Base-by-base conservation (phyloP, 2,329 filamentous ascomycete genomes). In the Ophiosphaerella korrae region DNA sequence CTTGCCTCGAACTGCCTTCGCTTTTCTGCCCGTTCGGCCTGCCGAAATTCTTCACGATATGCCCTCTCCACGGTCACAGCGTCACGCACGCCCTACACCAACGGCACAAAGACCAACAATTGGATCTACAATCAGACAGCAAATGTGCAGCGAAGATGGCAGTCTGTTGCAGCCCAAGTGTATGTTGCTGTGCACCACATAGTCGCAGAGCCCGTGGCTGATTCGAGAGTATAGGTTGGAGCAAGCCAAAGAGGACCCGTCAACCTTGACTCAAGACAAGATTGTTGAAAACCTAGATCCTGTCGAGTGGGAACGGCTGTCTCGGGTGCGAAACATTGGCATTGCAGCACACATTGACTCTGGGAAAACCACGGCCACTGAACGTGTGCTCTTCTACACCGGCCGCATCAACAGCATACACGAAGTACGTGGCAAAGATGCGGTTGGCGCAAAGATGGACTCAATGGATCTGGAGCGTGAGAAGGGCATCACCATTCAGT, bases 271-370 rank as follows among this genome's bases (percentile, higher is more conserved):
- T 2, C 84, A 87, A 70, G 80, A 85, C 49, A 80, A 82, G 14
- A 88, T 95, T 57, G 87, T 92, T 45, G 85, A 89, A 62, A 92
- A 92, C 70, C 87, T 97, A 75, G 85, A 87, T 63, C 85, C 90
- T 29, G 84, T 87, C 53, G 94, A 99, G 77, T 86, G 85, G 50
- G 82, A 86, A 56, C 85, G 93, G 55, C 77, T 99, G 58, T 85
- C 88, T 45, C 86, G 84, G 77, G 89, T 97, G 52, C 86, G 94
- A 59, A 99, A 99, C 75, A 99, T 99, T 75, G 94, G 94, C 77
- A 99, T 99, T 79, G 94, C 94, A 68, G 94, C 94, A 61, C 94
- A 99, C 74, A 99, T 99, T 73, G 94, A 99, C 79, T 96, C 91
- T 70, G 94, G 94, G 67, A 99, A 99, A 80, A 99, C 94, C 32